Evolutionary conservation across 2,329 filamentous ascomycete genomes (phyloP).

Genomic region (Neopestalotiopsis sp.): DNA sequence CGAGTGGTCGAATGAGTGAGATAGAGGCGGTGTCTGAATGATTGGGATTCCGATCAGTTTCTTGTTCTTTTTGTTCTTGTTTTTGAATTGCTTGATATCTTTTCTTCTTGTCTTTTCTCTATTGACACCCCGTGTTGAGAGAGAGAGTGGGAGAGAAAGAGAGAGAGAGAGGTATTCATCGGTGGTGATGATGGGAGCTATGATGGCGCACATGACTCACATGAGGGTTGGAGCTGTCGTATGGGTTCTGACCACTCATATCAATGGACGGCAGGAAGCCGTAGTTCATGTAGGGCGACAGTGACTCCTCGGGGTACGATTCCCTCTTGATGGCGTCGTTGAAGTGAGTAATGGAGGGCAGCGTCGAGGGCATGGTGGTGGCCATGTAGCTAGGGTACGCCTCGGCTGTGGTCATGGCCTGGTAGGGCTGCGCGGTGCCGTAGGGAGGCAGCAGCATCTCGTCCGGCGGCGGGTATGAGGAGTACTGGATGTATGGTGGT

Average conservation of each 20-base stretch:
- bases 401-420: conserved; percentile 56
- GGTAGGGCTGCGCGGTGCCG: conserved; percentile 58
- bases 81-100: background rate
- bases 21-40: conserved; percentile 76
- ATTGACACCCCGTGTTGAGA: background rate
- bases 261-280: conserved; percentile 69
- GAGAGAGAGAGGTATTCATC: conserved; percentile 36
- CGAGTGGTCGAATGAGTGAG: conserved; percentile 75
- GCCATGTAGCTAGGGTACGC: conserved; percentile 63
- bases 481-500: conserved; percentile 72
- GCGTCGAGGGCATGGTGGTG: conserved; percentile 60
- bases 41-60: conserved; percentile 56
- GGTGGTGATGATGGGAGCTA: conserved; percentile 38
- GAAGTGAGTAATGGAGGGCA: conserved; percentile 70
- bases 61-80: conserved; percentile 33
- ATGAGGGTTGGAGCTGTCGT: conserved; percentile 74
- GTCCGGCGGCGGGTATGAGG: conserved; percentile 71
- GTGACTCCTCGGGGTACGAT: conserved; percentile 60
- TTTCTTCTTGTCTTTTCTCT: background rate
- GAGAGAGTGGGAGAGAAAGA: background rate
- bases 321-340: conserved; percentile 73
- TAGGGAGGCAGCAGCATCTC: conserved; percentile 67
- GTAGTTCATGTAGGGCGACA: conserved; percentile 73
- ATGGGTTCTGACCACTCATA: conserved; percentile 63
- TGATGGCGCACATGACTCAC: conserved; percentile 66